Conservation (phyloP, 2,329 filamentous ascomycete genomes). For the Diplodia sapinea region DNA sequence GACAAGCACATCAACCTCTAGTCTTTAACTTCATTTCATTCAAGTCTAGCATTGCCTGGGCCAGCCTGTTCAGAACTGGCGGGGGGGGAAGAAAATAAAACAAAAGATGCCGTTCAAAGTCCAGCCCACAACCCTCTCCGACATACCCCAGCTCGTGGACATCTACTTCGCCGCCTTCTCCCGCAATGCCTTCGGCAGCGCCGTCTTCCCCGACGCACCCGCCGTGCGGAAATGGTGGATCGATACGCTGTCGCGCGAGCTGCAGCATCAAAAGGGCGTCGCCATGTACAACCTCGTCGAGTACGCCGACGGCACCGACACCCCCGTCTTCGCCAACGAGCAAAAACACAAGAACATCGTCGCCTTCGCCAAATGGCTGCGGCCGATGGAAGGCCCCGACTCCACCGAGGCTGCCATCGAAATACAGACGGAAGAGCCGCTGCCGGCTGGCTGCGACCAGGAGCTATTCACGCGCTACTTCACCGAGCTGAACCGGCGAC, state of each 20-base stretch:
- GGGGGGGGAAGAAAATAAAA: neutral
- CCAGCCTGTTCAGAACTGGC: neutral
- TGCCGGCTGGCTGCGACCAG: slow-evolving; percentile 2
- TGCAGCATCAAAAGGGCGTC: slow-evolving; percentile 9
- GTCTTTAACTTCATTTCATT: neutral
- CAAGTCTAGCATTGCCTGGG: neutral
- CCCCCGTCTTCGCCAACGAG: neutral
- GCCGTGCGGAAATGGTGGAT: slow-evolving; percentile 14
- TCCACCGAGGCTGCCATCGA: neutral
- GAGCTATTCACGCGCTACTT: slow-evolving; percentile 3
- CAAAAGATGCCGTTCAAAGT: slow-evolving; percentile 34
- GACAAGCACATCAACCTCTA: neutral
- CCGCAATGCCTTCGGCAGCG: slow-evolving; percentile 65
- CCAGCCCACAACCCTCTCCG: slow-evolving; percentile 45
- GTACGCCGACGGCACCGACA: slow-evolving; percentile 20
- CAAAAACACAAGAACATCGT: neutral
- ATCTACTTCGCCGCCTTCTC: slow-evolving; percentile 44
- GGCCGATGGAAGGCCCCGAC: neutral
- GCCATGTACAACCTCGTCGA: slow-evolving; percentile 19
- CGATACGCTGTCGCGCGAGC: neutral
- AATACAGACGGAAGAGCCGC: neutral
- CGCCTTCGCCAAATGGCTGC: slow-evolving; percentile 25
- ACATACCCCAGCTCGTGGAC: slow-evolving; percentile 48
- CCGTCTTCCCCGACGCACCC: slow-evolving; percentile 76
- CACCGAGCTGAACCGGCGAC: neutral